These are phyloP conservation scores for Letharia columbiana DNA, from an alignment of 495 filamentous ascomycete species.

Conservation along the genomic window DNA sequence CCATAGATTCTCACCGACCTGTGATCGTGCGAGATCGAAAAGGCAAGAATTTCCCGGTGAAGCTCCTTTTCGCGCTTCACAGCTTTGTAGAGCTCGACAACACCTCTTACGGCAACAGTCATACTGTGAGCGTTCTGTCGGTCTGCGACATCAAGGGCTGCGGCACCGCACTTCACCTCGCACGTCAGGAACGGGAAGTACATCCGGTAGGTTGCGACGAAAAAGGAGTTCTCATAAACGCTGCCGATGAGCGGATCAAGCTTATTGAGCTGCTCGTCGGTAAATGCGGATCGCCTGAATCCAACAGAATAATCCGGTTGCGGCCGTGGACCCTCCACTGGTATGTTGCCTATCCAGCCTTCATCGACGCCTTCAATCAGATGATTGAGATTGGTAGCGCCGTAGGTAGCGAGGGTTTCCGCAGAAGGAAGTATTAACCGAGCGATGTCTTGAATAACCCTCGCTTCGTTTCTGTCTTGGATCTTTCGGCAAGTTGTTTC, in stretches of 20 bases:
- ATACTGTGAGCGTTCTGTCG: conserved; percentile 35
- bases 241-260: conserved; percentile 32
- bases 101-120: conserved; percentile 28
- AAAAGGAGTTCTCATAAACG: conserved; percentile 24
- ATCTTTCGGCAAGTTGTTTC: conserved; percentile 28
- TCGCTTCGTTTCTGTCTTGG: conserved; percentile 32
- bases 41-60: conserved; percentile 36
- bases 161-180: conserved; percentile 33
- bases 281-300: conserved; percentile 37
- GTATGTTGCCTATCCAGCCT: conserved; percentile 34
- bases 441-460: conserved; percentile 34
- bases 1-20: conserved; percentile 26
- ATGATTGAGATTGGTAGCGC: conserved; percentile 28
- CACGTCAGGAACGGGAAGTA: conserved; percentile 38
- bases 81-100: conserved; percentile 26
- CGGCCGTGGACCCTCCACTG: conserved; percentile 30
- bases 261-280: conserved; percentile 34
- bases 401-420: conserved; percentile 27
- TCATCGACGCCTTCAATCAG: conserved; percentile 39
- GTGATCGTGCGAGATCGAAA: conserved; percentile 42
- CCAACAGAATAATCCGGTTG: conserved; percentile 41
- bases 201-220: conserved; percentile 35
- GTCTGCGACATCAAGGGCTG: conserved; percentile 32
- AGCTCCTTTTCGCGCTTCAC: conserved; percentile 35
- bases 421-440: conserved; percentile 35